These are phyloP conservation scores for Paragyromitra xinjiangensis DNA, from an alignment of 495 filamentous ascomycete species.

Conservation along the genomic window DNA sequence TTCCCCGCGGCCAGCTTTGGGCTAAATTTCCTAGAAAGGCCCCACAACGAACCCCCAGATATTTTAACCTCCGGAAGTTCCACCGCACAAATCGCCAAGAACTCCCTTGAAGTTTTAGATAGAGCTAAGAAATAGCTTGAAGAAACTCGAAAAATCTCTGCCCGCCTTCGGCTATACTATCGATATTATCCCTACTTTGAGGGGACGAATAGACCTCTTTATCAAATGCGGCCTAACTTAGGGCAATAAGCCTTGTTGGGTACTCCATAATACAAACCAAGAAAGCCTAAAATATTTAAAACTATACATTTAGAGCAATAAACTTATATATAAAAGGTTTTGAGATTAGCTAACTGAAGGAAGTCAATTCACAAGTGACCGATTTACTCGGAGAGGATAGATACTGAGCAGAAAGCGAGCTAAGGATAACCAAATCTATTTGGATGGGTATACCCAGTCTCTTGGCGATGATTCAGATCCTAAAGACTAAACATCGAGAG, in stretches of 20 bases:
- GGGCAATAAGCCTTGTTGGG: neutral
- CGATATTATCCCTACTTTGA: neutral
- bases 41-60: neutral
- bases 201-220: neutral
- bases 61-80: neutral
- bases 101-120: neutral
- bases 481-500: too few species aligned
- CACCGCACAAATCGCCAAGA: neutral
- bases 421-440: too few species aligned
- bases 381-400: too few species aligned
- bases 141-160: neutral
- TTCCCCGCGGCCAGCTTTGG: neutral
- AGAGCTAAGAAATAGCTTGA: neutral
- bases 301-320: too few species aligned
- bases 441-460: too few species aligned
- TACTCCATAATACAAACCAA: too few species aligned
- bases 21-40: neutral
- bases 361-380: too few species aligned
- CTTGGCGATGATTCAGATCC: too few species aligned
- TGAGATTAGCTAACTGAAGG: too few species aligned
- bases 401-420: too few species aligned
- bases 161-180: neutral
- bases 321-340: too few species aligned
- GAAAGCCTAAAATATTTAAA: too few species aligned
- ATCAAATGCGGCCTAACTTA: neutral